These are phyloP conservation scores for Chlorella variabilis DNA, from an alignment of 163 green algal genomes.

Conservation along the genomic window DNA sequence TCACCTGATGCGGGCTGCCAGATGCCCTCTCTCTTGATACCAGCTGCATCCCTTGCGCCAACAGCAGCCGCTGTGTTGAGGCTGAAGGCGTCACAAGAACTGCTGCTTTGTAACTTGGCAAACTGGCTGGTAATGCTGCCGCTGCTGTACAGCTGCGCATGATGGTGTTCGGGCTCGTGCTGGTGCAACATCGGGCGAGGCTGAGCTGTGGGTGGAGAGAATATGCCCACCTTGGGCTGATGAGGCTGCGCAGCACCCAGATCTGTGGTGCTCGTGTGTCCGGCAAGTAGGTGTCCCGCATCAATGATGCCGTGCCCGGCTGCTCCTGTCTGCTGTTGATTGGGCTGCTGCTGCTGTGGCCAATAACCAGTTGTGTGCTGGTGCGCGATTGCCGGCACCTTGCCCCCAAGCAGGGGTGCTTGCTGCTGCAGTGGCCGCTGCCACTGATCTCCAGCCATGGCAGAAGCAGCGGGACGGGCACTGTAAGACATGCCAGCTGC, in stretches of 20 bases:
- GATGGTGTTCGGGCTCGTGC: not conserved
- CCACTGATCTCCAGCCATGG: not conserved
- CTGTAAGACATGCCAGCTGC: not conserved
- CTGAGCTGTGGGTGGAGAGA: too few relatives aligned
- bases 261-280: not conserved
- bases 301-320: not conserved
- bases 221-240: too few relatives aligned
- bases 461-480: not conserved
- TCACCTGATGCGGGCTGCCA: not conserved
- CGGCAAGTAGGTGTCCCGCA: not conserved
- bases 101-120: slow-evolving; percentile 1
- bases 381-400: not conserved
- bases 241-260: too few relatives aligned
- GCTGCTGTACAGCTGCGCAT: not conserved
- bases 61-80: not conserved
- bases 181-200: not conserved
- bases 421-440: too few relatives aligned
- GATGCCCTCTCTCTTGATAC: not conserved
- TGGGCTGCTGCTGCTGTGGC: too few relatives aligned
- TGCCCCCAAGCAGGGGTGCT: not conserved
- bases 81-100: not conserved
- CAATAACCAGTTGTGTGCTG: not conserved
- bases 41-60: too few relatives aligned
- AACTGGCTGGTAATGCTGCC: not conserved
- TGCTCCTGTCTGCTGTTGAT: not conserved